Base-by-base conservation (phyloP, 192 early-diverging fungal genomes). In the Rhizophagus prolifer region DNA sequence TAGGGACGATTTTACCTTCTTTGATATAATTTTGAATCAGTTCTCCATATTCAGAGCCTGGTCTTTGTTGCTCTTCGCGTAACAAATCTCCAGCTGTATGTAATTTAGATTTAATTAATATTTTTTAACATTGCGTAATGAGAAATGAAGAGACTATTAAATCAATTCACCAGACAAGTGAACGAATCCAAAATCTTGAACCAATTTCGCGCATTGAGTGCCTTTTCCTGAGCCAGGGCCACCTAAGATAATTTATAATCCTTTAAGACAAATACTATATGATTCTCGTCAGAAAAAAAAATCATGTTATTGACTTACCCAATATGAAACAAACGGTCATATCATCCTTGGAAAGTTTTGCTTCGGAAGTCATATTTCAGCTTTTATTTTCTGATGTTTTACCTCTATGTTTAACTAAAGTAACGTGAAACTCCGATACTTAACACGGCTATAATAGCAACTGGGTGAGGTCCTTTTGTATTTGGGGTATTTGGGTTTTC, bases 1-100 rank as follows among this genome's bases (percentile, higher is more conserved):
- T 92, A 28, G 97, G 98, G 14, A 99, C 98, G 82, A 98, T 98
- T 75, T 94, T 79, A 36, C 97, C 97, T 75, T 97, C 95, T 54
- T 90, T 92, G 78, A 99, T 98, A 79, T 92, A 95, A 60, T 84
- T 91, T 72, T 91, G 91, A 84, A 99, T 99, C 69, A 98, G 82
- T 70, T 95, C 94, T 60, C 96, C 97, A 81, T 93, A 94, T 69
- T 93, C 85, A 14, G 95, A 97, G 16, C 88, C 91, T 25, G 83
- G 76, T 44, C 94, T 91, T 75, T 92, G 84, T 78, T 94, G 94
- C 79, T 99, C 98, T 28, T 87, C 96, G 63, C 98, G 92, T 36
- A 99, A 86, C 19, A 99, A 87, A 81, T 98, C 98, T 58, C 98
- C 98, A 59, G 97, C 98, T 85, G 65, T 14, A 38, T 14, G 8